These are phyloP conservation scores for Peltaster fructicola DNA, from an alignment of 2,329 filamentous ascomycete species.

Conservation along the genomic window DNA sequence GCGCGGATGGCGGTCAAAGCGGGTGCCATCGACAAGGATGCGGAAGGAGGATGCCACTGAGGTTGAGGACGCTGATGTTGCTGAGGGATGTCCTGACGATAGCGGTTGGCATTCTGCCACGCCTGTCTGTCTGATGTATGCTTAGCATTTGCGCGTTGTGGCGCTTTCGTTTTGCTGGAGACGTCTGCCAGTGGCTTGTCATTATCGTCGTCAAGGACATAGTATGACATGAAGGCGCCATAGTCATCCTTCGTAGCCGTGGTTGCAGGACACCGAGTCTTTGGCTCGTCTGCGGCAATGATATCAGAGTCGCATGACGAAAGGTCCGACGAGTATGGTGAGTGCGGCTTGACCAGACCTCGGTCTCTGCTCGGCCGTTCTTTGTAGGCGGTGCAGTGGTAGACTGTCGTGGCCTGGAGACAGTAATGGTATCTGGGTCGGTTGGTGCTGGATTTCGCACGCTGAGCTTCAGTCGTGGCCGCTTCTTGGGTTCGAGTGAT, in stretches of 20 bases:
- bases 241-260: slow-evolving; percentile 9
- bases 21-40: too few relatives aligned
- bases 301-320: slow-evolving; percentile 10
- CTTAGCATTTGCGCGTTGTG: slow-evolving; percentile 1
- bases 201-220: slow-evolving; percentile 13
- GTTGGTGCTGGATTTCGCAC: slow-evolving; percentile 7
- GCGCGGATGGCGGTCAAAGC: too few relatives aligned
- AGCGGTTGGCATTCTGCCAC: too few relatives aligned
- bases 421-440: slow-evolving; percentile 9
- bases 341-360: slow-evolving; percentile 4
- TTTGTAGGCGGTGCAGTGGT: slow-evolving; percentile 1
- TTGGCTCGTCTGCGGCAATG: slow-evolving; percentile 4
- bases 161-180: slow-evolving; percentile 4
- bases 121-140: too few relatives aligned
- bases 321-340: slow-evolving; percentile 10
- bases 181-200: slow-evolving; percentile 4
- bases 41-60: background rate
- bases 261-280: background rate
- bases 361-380: slow-evolving; percentile 1
- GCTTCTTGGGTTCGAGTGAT: slow-evolving; percentile 9
- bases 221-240: slow-evolving; percentile 17
- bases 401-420: slow-evolving; percentile 7
- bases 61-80: background rate
- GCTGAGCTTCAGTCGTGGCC: slow-evolving; percentile 13
- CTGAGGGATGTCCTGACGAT: background rate